Conservation (phyloP, 2,329 filamentous ascomycete species). For the Cryphonectria parasitica region DNA sequence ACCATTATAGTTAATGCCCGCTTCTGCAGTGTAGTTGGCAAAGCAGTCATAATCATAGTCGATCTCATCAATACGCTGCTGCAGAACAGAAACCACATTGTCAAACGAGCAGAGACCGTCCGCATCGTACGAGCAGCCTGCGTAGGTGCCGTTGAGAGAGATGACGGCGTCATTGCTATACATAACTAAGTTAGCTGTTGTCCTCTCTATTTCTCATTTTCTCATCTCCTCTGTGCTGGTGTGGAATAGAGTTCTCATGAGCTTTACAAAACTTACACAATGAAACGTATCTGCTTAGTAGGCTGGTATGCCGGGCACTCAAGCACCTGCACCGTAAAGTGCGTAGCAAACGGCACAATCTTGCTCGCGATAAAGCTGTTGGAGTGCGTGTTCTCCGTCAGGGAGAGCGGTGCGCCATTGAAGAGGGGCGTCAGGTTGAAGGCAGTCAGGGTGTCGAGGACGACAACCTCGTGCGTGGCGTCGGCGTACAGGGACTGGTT, state of each 20-base stretch:
- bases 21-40: slow-evolving; percentile 34
- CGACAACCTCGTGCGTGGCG: slow-evolving; percentile 48
- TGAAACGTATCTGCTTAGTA: slow-evolving; percentile 40
- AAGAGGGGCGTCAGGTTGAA: slow-evolving; percentile 41
- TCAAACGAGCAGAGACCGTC: slow-evolving; percentile 40
- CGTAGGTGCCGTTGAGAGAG: slow-evolving; percentile 36
- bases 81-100: slow-evolving; percentile 37
- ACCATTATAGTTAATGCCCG: slow-evolving; percentile 39
- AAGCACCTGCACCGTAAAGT: slow-evolving; percentile 40
- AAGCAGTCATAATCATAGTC: slow-evolving; percentile 40
- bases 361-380: slow-evolving; percentile 40
- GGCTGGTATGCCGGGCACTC: slow-evolving; percentile 39
- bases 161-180: slow-evolving; percentile 41
- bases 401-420: slow-evolving; percentile 35
- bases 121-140: slow-evolving; percentile 35
- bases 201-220: too few species aligned
- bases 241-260: neutral
- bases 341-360: slow-evolving; percentile 39
- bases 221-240: too few species aligned
- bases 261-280: slow-evolving; percentile 39
- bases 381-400: slow-evolving; percentile 30
- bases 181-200: neutral
- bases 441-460: slow-evolving; percentile 38
- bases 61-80: slow-evolving; percentile 38
- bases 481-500: slow-evolving; percentile 48